Evolutionary conservation across 1,284 basidiomycete genomes (phyloP).

Genomic region (Baeospora myosura): DNA sequence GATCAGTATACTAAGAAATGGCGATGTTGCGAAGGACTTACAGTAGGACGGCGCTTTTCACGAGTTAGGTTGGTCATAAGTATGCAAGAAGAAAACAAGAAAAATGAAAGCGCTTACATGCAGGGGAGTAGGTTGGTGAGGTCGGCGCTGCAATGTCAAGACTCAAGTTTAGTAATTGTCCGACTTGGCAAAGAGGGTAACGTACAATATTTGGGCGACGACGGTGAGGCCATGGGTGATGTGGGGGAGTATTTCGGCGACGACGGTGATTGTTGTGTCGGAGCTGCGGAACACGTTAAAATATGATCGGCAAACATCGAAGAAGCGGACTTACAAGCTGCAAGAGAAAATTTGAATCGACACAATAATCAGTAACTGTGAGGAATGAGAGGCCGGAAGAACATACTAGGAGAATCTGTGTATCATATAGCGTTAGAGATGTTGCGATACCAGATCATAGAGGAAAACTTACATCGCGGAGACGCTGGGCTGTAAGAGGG

Average conservation of each 20-base stretch:
- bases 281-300: constrained; percentile 33
- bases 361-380: constrained; percentile 15
- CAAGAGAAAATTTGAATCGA: constrained; percentile 16
- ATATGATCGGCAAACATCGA: constrained; percentile 6
- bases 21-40: constrained; percentile 30
- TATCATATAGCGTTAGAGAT: constrained; percentile 21
- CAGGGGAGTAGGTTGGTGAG: constrained; percentile 77
- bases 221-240: constrained; percentile 71
- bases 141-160: constrained; percentile 60
- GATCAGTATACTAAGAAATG: constrained; percentile 14
- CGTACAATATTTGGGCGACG: constrained; percentile 85
- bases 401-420: constrained; percentile 73
- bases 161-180: constrained; percentile 16
- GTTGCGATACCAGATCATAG: constrained; percentile 18
- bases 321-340: constrained; percentile 48
- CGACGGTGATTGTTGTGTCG: constrained; percentile 74
- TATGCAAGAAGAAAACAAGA: constrained; percentile 14
- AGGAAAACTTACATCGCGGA: constrained; percentile 59
- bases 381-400: constrained; percentile 12
- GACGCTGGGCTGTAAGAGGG: constrained; percentile 85
- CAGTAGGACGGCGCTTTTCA: constrained; percentile 70
- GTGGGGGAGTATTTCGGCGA: constrained; percentile 84
- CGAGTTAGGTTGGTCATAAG: constrained; percentile 14
- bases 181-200: constrained; percentile 11
- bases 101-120: constrained; percentile 46